Evolutionary conservation across 2,329 filamentous ascomycete species (phyloP).

Genomic region (Trichophyton rubrum): DNA sequence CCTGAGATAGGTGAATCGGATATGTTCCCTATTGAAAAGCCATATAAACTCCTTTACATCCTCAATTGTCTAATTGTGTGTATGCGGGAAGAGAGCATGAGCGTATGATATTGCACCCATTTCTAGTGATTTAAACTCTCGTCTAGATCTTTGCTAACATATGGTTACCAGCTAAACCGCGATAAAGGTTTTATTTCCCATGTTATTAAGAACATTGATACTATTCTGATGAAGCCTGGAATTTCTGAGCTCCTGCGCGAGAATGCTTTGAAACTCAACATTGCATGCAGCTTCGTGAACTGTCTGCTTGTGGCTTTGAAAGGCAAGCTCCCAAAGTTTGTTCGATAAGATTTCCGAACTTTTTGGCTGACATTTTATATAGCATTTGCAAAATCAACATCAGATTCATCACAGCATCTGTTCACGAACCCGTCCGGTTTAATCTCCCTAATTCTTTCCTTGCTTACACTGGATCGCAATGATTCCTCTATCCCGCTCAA

Average conservation of each 20-base stretch:
- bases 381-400: constrained; percentile 17
- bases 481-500: constrained; percentile 11
- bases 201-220: constrained; percentile 43
- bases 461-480: constrained; percentile 22
- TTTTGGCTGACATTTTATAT: not conserved
- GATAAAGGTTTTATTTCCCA: constrained; percentile 29
- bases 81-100: constrained; percentile 37
- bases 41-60: constrained; percentile 63
- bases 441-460: constrained; percentile 24
- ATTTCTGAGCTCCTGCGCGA: constrained; percentile 38
- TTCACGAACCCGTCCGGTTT: constrained; percentile 27
- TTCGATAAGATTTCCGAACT: not conserved
- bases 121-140: not conserved
- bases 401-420: constrained; percentile 11
- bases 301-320: constrained; percentile 44
- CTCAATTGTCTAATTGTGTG: constrained; percentile 54
- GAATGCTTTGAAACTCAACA: constrained; percentile 36
- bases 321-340: constrained; percentile 29
- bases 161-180: constrained; percentile 20
- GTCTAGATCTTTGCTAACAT: constrained; percentile 8
- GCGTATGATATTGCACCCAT: constrained; percentile 16
- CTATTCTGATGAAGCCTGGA: constrained; percentile 47
- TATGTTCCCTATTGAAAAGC: constrained; percentile 56
- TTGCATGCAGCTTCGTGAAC: constrained; percentile 45
- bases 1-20: constrained; percentile 42